Conservation (phyloP, 129 eudicot species). For the Tagetes erecta region DNA sequence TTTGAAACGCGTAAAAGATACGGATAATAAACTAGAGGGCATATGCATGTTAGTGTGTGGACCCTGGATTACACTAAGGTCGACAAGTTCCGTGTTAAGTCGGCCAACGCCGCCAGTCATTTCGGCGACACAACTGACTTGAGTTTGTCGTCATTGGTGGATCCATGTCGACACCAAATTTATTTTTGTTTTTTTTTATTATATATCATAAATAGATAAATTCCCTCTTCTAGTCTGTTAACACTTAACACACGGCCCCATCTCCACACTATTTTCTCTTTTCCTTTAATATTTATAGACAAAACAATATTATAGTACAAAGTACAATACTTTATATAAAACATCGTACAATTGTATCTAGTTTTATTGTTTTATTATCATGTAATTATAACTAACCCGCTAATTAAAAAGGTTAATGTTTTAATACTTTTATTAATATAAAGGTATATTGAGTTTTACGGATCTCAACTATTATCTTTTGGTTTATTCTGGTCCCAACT, state of each 20-base stretch:
- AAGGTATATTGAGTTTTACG: too few species aligned
- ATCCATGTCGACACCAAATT: not conserved
- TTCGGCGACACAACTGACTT: not conserved
- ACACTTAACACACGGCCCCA: not conserved
- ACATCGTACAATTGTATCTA: too few species aligned
- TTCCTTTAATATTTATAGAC: not conserved
- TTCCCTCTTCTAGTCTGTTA: not conserved
- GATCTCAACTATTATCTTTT: too few species aligned
- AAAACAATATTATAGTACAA: too few species aligned
- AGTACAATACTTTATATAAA: too few species aligned
- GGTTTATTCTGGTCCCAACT: too few species aligned
- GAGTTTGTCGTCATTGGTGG: not conserved
- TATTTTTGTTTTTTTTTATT: not conserved
- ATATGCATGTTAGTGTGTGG: not conserved
- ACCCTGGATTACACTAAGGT: not conserved
- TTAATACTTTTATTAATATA: too few species aligned
- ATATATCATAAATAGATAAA: not conserved
- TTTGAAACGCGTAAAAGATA: too few species aligned
- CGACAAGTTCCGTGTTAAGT: constrained; percentile 8
- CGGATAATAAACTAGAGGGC: too few species aligned
- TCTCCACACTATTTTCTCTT: not conserved
- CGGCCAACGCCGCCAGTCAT: constrained; percentile 13
- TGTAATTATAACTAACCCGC: too few species aligned
- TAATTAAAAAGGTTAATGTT: too few species aligned
- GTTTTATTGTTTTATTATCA: too few species aligned